Base-by-base conservation (phyloP, 1,139 yeast species). In the Scheffersomyces stambukii region DNA sequence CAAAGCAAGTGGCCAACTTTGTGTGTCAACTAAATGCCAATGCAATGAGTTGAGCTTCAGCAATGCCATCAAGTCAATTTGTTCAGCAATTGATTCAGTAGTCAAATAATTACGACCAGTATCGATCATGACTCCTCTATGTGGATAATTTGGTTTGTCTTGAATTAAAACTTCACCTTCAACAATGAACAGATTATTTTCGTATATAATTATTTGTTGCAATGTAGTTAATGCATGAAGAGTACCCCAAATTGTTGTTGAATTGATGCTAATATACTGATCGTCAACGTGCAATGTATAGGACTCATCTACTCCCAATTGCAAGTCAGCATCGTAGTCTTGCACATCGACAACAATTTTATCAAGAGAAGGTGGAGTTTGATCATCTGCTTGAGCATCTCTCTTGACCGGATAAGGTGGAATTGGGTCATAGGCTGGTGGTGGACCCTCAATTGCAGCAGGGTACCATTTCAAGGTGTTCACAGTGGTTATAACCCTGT, bases 11-110 rank as follows among this genome's bases (percentile, higher is more conserved):
- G 76, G 74, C 75, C 75, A 69, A 18, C 71, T 60, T 34, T 64
- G 70, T 6, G 70, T 38, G 38, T 69, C 76, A 7, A 51, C 54
- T 13, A 68, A 38, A 40, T 69, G 76, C 70, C 72, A 66, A 37
- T 69, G 76, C 25, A 69, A 52, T 1, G 56, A 49, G 37, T 69
- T 69, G 50, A 70, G 42, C 44, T 69, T 70, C 6, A 59, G 35
- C 24, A 63, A 46, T 2, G 69, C 46, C 70, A 69, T 60, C 13
- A 64, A 48, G 30, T 68, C 75, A 28, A 69, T 51, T 38, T 68
- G 68, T 19, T 61, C 54, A 25, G 50, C 38, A 11, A 69, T 49
- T 5, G 56, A 44, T 4, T 48, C 46, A 9, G 56, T 37, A 5
- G 54, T 33, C 17, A 66, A 41, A 40, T 51, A 70, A 41, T 69